These are phyloP conservation scores for Globisporangium mamillatum DNA, from an alignment of 352 stramenopile species.

Conservation along the genomic window DNA sequence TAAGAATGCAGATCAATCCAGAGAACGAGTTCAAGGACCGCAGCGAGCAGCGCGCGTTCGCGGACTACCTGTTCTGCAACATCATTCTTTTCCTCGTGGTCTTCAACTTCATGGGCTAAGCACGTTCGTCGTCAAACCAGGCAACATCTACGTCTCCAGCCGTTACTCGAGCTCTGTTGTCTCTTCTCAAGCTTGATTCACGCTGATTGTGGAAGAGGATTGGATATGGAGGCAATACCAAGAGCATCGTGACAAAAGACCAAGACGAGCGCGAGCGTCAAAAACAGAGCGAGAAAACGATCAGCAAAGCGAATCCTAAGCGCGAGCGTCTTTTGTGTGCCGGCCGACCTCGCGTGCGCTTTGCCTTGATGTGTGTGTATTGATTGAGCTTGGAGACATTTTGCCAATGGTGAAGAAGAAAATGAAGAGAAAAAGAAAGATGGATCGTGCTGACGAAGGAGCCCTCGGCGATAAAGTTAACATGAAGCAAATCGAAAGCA, in stretches of 20 bases:
- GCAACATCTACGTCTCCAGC: not conserved
- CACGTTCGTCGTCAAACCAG: not conserved
- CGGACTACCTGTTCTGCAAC: constrained; percentile 92
- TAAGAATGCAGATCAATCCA: constrained; percentile 89
- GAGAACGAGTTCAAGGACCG: constrained; percentile 82
- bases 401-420: not conserved
- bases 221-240: not conserved
- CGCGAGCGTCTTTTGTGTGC: not conserved
- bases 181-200: not conserved
- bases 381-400: not conserved
- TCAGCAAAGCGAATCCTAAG: not conserved
- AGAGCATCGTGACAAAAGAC: not conserved
- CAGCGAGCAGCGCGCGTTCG: constrained; percentile 85
- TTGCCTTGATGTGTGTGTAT: constrained; percentile 3
- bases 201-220: not conserved
- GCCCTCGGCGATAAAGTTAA: constrained; percentile 1
- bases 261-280: not conserved
- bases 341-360: not conserved
- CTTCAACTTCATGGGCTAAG: constrained; percentile 93
- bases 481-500: constrained; percentile 1
- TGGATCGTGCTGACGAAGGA: constrained; percentile 1
- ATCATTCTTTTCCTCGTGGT: constrained; percentile 92
- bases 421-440: not conserved
- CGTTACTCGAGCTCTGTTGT: not conserved
- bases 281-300: not conserved